phyloP scores from a whole-genome alignment of 805 yeast species.

The Isabelozyma heimii region DNA sequence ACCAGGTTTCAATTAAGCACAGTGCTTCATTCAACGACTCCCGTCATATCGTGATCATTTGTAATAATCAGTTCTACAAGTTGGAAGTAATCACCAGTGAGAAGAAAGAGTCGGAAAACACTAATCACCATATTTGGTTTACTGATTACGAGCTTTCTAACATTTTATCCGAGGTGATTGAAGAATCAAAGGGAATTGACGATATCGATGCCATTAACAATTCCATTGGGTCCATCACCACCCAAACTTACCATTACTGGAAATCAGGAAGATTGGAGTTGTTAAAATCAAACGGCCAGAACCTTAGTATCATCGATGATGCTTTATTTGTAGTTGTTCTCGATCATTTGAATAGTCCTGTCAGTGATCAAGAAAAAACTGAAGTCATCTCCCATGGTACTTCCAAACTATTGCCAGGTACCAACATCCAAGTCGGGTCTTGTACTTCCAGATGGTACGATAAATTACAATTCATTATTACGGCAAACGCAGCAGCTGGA shows the following conservation, averaged over 20 bases:
- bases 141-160: slow-evolving; percentile 49
- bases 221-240: slow-evolving; percentile 54
- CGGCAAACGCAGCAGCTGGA: slow-evolving; percentile 57
- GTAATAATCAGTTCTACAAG: slow-evolving; percentile 49
- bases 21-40: slow-evolving; percentile 31
- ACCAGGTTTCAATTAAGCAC: slow-evolving; percentile 38
- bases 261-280: slow-evolving; percentile 43
- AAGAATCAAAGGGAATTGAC: slow-evolving; percentile 31
- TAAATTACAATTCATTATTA: slow-evolving; percentile 52
- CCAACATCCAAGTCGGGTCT: slow-evolving; percentile 53
- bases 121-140: slow-evolving; percentile 47
- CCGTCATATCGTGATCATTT: slow-evolving; percentile 48
- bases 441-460: slow-evolving; percentile 63
- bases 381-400: slow-evolving; percentile 53
- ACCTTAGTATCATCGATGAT: slow-evolving; percentile 40
- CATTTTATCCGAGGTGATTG: slow-evolving; percentile 43
- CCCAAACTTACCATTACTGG: slow-evolving; percentile 52
- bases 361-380: slow-evolving; percentile 47
- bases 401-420: slow-evolving; percentile 35
- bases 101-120: slow-evolving; percentile 8
- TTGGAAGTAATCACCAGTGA: slow-evolving; percentile 46
- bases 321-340: slow-evolving; percentile 52
- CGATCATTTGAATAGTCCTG: slow-evolving; percentile 45
- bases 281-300: slow-evolving; percentile 32
- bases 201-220: slow-evolving; percentile 38